Base-by-base conservation (phyloP, 345 rosid genomes). In the Hypericum perforatum region DNA sequence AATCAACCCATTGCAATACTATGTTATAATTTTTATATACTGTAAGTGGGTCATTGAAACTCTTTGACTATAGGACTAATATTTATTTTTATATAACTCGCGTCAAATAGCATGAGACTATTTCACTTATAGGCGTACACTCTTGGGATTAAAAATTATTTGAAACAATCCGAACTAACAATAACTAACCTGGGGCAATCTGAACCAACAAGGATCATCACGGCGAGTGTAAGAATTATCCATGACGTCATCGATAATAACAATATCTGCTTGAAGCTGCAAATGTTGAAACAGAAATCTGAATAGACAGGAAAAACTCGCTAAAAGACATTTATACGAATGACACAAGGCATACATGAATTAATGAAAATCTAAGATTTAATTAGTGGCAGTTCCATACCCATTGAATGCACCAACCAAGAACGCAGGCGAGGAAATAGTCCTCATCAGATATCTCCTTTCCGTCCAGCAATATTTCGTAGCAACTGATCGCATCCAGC, bases 181-280 rank as follows among this genome's bases (percentile, higher is more conserved):
- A 15, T 54, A 39, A 9, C 63, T 45, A 56, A 85, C 95, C 81
- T 86, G 64, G 49, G 94, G 89, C 48, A 77, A 53, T 71, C 86
- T 74, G 16, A 13, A 13, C 49, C 49, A 46, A 29, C 49, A 46
- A n/a, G 49, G 49, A 7, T n/a, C 22, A 13, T 29, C 49, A 5
- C 49, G 16, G 16, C 49, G 49, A 16, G 16, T 46, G 13, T 46
- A 29, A 46, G 49, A 46, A 29, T 46, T 46, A 46, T 46, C 49
- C 11, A 46, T 29, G 7, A 1, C 13, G 16, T 46, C 49, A 5
- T 46, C 49, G 15, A 46, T 12, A 46, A 46, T 46, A 13, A 46
- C 22, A n/a, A 29, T 29, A 46, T 29, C 14, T 46, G 22, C 49
- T 46, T 46, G 49, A 46, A 46, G 16, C 49, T 46, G 7, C 9